Evolutionary conservation across 163 green algal genomes (phyloP), one percentile per base, ranked within the genome.

Genomic region (Scenedesmus sp.): DNA sequence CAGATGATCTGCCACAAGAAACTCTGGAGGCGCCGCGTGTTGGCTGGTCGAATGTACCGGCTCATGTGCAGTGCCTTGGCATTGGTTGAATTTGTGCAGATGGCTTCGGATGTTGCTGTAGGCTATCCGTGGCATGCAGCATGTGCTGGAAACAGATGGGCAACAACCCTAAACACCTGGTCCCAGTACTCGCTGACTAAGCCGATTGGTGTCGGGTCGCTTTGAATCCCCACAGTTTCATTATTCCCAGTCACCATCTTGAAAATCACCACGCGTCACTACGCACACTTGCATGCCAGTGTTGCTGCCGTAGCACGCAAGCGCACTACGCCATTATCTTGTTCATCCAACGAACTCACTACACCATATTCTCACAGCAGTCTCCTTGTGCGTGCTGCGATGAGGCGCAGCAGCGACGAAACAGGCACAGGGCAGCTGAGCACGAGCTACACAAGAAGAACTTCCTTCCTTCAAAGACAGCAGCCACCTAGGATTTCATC

Each of bases 321-420:
- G 66, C 66, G 3, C 26, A 70, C 10, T 70, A 70, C 62, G 9
- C 9, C 18, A 5, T 13, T 23, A 70, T 23, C 10, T 16, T 20
- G 12, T 20, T 20, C 10, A 70, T 5, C 10, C 4, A 26, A 18
- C 66, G 26, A 26, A 26, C 66, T 34, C 2, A 2, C 2, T 4
- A 9, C 15, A 76, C 9, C 66, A 8, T 34, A 76, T 2, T 7
- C n/a, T 76, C 2, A 3, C 16, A 34, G 0, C 70, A 23, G 26
- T 5, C 70, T 46, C 0, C 6, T 2, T 52, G 34, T 46, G 12
- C 23, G 23, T 46, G 70, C 70, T 79, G 70, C 4, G 4, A 79
- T 79, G 70, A 79, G 70, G 70, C 70, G 70, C 70, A 52, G 70
- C 70, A 79, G 70, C 46, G 70, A 79, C 13, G 70, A 79, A 79